Evolutionary conservation across 202 grass and related monocot species (phyloP).

Genomic region (Setaria viridis): DNA sequence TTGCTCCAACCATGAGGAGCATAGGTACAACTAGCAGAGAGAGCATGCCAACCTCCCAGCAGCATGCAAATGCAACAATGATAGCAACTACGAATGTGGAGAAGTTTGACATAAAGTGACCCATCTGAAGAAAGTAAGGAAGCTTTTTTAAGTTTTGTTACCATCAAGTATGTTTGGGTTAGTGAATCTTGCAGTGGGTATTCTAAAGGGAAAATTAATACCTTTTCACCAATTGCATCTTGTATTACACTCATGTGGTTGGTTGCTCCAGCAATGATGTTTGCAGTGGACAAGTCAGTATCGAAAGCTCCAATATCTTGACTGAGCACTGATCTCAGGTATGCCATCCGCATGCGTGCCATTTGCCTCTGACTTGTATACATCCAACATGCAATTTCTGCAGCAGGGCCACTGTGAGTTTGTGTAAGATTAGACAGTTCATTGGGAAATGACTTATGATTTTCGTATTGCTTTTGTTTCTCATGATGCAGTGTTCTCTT

Average conservation of each 20-base stretch:
- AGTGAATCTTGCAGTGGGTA: constrained; percentile 13
- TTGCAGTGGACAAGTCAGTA: constrained; percentile 64
- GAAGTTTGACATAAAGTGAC: constrained; percentile 66
- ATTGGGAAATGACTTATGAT: constrained; percentile 15
- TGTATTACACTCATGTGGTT: constrained; percentile 75
- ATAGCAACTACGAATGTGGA: constrained; percentile 61
- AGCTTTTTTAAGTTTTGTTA: constrained; percentile 10
- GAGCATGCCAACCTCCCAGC: constrained; percentile 68
- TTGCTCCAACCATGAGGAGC: constrained; percentile 59
- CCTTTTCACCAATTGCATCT: constrained; percentile 83
- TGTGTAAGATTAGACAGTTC: constrained; percentile 31
- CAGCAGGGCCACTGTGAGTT: constrained; percentile 13
- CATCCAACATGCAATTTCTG: constrained; percentile 73
- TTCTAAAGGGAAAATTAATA: constrained; percentile 37
- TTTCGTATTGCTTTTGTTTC: constrained; percentile 4
- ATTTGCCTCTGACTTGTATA: constrained; percentile 68
- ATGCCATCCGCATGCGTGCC: constrained; percentile 56
- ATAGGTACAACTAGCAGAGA: constrained; percentile 60
- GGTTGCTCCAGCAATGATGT: constrained; percentile 59
- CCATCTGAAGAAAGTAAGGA: constrained; percentile 54
- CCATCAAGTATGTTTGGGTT: constrained; percentile 5
- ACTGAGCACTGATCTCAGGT: constrained; percentile 61
- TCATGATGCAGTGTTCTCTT: constrained; percentile 31
- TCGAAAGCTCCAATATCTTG: constrained; percentile 73
- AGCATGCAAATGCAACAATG: constrained; percentile 58